Percentiles rank a stretch among this genome's conserved stretches.
These are phyloP conservation scores for Ceriops zippeliana DNA, from an alignment of 345 rosid species.

Conservation along the genomic window DNA sequence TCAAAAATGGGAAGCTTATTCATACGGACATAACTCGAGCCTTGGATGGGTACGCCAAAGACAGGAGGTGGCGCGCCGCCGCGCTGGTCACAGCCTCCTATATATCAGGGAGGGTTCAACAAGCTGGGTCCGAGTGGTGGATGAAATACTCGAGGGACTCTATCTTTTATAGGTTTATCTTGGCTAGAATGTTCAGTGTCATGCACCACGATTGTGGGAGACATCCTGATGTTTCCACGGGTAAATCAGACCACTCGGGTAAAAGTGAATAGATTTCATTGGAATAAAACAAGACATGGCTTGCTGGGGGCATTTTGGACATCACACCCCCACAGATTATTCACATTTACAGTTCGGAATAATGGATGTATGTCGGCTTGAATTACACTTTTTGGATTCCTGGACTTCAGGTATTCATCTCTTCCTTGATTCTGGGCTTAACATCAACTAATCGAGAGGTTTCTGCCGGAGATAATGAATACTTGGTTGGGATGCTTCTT, in stretches of 20 bases:
- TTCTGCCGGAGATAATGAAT: too few relatives aligned
- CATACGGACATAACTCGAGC: slow-evolving; percentile 10
- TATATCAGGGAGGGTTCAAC: slow-evolving; percentile 33
- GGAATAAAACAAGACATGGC: too few relatives aligned
- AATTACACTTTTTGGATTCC: too few relatives aligned
- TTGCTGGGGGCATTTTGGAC: too few relatives aligned
- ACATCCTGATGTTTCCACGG: slow-evolving; percentile 13
- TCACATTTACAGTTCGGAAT: too few relatives aligned
- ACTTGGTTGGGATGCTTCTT: too few relatives aligned
- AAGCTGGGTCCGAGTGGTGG: slow-evolving; percentile 26
- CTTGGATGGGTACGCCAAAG: slow-evolving; percentile 19
- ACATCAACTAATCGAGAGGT: too few relatives aligned
- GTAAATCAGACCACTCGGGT: background rate
- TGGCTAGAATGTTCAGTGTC: background rate
- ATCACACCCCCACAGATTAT: too few relatives aligned
- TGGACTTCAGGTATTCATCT: too few relatives aligned
- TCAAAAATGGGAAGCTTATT: background rate
- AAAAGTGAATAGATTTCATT: background rate
- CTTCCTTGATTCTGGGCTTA: too few relatives aligned
- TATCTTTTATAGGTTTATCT: slow-evolving; percentile 12
- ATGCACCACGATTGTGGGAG: slow-evolving; percentile 28
- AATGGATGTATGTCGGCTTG: too few relatives aligned
- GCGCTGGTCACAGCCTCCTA: slow-evolving; percentile 20
- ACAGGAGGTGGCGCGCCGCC: slow-evolving; percentile 30
- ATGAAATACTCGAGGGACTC: slow-evolving; percentile 26